Evolutionary conservation across 768 basidiomycete genomes (phyloP), one percentile per base, ranked within the genome.

Genomic region (Porphyrellus cyaneotinctus): DNA sequence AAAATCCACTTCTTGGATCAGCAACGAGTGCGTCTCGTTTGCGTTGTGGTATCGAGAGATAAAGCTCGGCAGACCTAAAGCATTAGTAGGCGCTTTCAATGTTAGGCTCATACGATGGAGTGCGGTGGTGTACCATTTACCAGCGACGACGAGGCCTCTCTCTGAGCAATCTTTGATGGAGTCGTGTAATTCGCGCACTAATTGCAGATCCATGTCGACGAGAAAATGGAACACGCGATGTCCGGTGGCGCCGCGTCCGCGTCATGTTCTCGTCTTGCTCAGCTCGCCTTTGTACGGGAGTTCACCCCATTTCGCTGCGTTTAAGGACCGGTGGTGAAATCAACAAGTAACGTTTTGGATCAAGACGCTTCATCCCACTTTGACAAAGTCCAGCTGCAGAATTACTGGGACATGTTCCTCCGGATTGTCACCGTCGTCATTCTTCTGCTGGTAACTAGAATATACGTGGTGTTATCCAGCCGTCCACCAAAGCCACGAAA

Each of bases 111-210:
- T 39, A 49, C 10, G 58, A 48, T 37, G 42, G 52, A 47, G 42
- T 36, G 41, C 33, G 51, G 57, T 26, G 48, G 58, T 75, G 51
- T 64, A 91, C 90, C 90, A 92, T 75, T 90, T 91, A 31, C 87
- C 78, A 48, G 89, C 87, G 26, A 79, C 75, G 15, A 74, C 67
- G 36, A 93, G 71, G 3, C 89, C 87, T 66, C 89, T 74, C 24
- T 87, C 84, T 17, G 85, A 75, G 59, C 89, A 91, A 63, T 91
- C 87, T 53, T 76, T 80, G 51, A 85, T 77, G 6, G 89, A 83
- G 36, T 66, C 68, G 24, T 85, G 76, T 47, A 93, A 64, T 22
- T 82, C 82, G 18, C 71, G 68, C n/a, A 82, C 71, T 46, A 80
- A 74, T 36, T 77, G 74, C n/a, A 58, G 56, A 61, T 86, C 80